These are phyloP conservation scores for Xerocomus nothofagi DNA, from an alignment of 1,284 basidiomycete genomes.

Conservation along the genomic window DNA sequence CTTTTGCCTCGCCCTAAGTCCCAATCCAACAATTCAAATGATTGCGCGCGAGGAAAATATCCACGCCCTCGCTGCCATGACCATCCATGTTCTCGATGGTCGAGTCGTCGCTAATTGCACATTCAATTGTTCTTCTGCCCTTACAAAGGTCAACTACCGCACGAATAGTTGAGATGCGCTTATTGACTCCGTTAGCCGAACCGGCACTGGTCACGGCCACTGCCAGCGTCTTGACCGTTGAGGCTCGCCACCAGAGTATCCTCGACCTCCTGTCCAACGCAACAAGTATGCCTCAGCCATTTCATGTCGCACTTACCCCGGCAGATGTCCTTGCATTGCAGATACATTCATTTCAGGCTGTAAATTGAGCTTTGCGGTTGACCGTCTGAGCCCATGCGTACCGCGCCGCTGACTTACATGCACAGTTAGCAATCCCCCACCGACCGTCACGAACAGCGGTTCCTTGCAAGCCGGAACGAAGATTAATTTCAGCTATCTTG, in stretches of 20 bases:
- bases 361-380: slow-evolving; percentile 59
- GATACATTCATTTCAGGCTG: slow-evolving; percentile 73
- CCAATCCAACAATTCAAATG: slow-evolving; percentile 60
- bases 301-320: slow-evolving; percentile 70
- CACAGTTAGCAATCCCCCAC: slow-evolving; percentile 51
- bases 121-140: slow-evolving; percentile 66
- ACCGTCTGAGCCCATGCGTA: slow-evolving; percentile 16
- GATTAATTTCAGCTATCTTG: slow-evolving; percentile 60
- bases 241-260: slow-evolving; percentile 79
- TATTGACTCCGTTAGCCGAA: slow-evolving; percentile 61
- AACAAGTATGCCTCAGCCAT: slow-evolving; percentile 61
- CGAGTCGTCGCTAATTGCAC: slow-evolving; percentile 56
- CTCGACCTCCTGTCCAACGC: slow-evolving; percentile 69
- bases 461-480: slow-evolving; percentile 48
- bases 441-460: slow-evolving; percentile 65
- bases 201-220: slow-evolving; percentile 67
- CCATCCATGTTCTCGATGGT: slow-evolving; percentile 56
- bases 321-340: slow-evolving; percentile 76
- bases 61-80: slow-evolving; percentile 53
- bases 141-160: slow-evolving; percentile 72
- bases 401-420: background rate
- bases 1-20: slow-evolving; percentile 58
- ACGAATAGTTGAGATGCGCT: slow-evolving; percentile 77
- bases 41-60: slow-evolving; percentile 67
- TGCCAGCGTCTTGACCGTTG: slow-evolving; percentile 77